Evolutionary conservation across 805 yeast genomes (phyloP).

Genomic region (Candida pini): DNA sequence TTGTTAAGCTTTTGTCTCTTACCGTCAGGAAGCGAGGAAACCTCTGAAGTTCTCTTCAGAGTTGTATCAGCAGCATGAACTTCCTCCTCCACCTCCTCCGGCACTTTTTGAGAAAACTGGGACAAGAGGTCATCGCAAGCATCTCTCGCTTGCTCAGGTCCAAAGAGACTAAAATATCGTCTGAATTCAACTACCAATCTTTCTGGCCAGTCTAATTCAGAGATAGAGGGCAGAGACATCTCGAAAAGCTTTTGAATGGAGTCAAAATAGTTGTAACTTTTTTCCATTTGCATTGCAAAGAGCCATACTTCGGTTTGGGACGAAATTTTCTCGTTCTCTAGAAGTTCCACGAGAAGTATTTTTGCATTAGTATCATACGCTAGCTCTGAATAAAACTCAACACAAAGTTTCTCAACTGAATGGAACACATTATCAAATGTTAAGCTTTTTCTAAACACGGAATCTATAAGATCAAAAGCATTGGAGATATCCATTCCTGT

Average conservation of each 20-base stretch:
- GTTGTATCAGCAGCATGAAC: no score
- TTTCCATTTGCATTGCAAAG: conserved; percentile 36
- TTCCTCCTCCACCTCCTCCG: no score
- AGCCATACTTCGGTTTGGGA: conserved; percentile 45
- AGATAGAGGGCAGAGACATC: conserved; percentile 26
- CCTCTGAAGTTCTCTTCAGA: conserved; percentile 3
- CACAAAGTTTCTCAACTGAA: conserved; percentile 37
- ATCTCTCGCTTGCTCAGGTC: conserved; percentile 16
- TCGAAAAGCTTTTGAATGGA: conserved; percentile 26
- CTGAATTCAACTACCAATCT: conserved; percentile 40
- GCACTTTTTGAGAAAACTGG: not conserved
- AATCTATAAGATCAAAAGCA: conserved; percentile 18
- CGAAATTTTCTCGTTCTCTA: conserved; percentile 2
- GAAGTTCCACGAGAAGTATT: conserved; percentile 3
- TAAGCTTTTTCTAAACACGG: conserved; percentile 25
- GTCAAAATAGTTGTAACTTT: conserved; percentile 20
- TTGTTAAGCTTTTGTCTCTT: conserved; percentile 5
- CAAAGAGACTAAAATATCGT: conserved; percentile 31
- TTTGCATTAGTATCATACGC: conserved; percentile 27
- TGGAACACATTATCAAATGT: conserved; percentile 32
- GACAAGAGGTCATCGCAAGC: conserved; percentile 2
- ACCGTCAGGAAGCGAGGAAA: conserved; percentile 4
- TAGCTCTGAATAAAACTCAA: conserved; percentile 29
- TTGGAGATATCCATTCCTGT: no score
- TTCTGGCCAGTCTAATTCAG: conserved; percentile 45